Evolutionary conservation across 495 filamentous ascomycete species (phyloP).

Genomic region (Penicillium roqueforti): DNA sequence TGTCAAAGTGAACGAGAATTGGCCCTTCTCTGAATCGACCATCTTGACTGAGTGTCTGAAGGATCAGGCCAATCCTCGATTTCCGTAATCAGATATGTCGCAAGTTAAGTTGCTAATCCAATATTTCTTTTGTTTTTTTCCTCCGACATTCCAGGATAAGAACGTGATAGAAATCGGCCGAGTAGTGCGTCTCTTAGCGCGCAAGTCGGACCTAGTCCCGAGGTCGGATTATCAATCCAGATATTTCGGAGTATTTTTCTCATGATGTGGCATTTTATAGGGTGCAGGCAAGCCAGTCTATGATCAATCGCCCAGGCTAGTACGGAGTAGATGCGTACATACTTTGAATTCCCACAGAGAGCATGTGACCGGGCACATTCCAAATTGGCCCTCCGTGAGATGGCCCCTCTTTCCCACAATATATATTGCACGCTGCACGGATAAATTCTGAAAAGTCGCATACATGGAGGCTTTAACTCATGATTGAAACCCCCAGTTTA

Average conservation of each 20-base stretch:
- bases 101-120: neutral
- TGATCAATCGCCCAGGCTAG: neutral
- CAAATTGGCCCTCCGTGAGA: neutral
- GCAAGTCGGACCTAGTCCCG: neutral
- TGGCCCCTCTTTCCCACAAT: no score
- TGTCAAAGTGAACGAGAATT: neutral
- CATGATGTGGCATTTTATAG: neutral
- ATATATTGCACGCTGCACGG: no score
- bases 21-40: constrained; percentile 1
- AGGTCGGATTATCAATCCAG: constrained; percentile 7
- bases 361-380: neutral
- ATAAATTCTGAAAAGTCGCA: no score
- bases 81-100: neutral
- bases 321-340: no score
- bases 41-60: neutral
- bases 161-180: constrained; percentile 2
- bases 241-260: neutral
- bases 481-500: no score
- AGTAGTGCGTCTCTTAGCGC: neutral
- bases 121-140: neutral
- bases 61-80: neutral
- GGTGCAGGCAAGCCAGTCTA: neutral
- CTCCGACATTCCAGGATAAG: neutral
- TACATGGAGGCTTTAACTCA: no score
- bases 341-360: neutral